Evolutionary conservation across 1,284 basidiomycete species (phyloP).

Genomic region (Naganishia sp.): DNA sequence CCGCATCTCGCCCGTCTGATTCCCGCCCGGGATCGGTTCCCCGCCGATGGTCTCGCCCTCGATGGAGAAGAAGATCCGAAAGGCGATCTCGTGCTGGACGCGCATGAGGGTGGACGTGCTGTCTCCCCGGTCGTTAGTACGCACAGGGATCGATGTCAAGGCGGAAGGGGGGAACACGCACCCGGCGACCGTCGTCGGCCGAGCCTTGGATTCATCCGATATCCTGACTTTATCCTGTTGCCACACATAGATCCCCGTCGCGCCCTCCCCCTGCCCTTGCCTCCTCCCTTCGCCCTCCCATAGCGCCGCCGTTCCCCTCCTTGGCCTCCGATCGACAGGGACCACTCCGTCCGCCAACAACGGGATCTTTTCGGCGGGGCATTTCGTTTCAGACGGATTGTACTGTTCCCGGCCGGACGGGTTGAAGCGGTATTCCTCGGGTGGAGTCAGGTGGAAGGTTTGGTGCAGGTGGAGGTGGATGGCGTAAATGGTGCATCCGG

Average conservation of each 20-base stretch:
- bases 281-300: constrained; percentile 9
- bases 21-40: constrained; percentile 7
- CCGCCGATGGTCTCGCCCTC: constrained; percentile 18
- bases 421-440: constrained; percentile 28
- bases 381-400: constrained; percentile 2
- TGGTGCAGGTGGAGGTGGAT: constrained; percentile 23
- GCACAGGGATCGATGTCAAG: too few relatives aligned
- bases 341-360: constrained; percentile 6
- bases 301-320: constrained; percentile 5
- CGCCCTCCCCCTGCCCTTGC: neutral
- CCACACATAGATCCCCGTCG: constrained; percentile 9
- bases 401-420: constrained; percentile 15
- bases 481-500: constrained; percentile 23
- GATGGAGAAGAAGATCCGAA: constrained; percentile 29
- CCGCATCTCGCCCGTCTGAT: constrained; percentile 28
- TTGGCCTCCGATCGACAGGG: constrained; percentile 12
- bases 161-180: neutral
- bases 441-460: constrained; percentile 11
- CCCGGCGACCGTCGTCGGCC: constrained; percentile 29
- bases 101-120: constrained; percentile 27
- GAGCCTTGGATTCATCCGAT: constrained; percentile 22
- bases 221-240: constrained; percentile 24
- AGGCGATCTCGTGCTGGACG: constrained; percentile 16
- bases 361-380: constrained; percentile 11
- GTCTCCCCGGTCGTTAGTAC: neutral